Evolutionary conservation across 345 rosid species (phyloP).

Genomic region (Citrus inodora): DNA sequence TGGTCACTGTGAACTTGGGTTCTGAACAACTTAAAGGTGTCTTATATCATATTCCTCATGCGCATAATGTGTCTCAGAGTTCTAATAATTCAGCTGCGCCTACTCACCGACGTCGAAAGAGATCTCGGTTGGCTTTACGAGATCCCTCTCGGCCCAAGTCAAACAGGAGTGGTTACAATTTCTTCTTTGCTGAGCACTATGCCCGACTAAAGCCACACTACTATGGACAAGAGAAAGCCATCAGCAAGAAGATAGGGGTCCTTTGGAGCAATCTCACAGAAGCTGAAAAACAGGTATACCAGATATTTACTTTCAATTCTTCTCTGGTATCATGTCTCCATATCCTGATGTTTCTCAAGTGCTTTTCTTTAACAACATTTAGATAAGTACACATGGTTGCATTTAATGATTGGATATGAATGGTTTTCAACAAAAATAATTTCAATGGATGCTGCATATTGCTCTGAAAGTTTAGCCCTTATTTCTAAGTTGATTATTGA

Average conservation of each 20-base stretch:
- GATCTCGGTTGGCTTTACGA: slow-evolving; percentile 37
- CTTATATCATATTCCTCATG: slow-evolving; percentile 44
- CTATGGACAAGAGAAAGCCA: slow-evolving; percentile 53
- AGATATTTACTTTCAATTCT: background rate
- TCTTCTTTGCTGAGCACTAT: slow-evolving; percentile 68
- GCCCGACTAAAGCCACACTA: slow-evolving; percentile 55
- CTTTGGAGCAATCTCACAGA: slow-evolving; percentile 70
- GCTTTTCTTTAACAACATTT: background rate
- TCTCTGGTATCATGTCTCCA: background rate
- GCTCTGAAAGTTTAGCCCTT: background rate
- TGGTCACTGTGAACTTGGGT: slow-evolving; percentile 56
- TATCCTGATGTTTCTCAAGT: background rate
- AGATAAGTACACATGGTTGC: background rate
- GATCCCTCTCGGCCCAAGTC: slow-evolving; percentile 70
- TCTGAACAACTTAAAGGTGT: slow-evolving; percentile 60
- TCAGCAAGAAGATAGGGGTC: slow-evolving; percentile 62
- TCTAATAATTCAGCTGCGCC: slow-evolving; percentile 30
- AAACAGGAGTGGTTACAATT: slow-evolving; percentile 74
- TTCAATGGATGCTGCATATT: background rate
- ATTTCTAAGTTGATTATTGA: background rate
- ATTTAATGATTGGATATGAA: background rate
- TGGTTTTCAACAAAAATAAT: background rate
- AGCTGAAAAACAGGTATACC: slow-evolving; percentile 63
- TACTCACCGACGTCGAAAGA: slow-evolving; percentile 45
- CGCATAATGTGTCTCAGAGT: slow-evolving; percentile 27